phyloP scores from a whole-genome alignment of 2,329 filamentous ascomycete species.

The Penicillium sp. region DNA sequence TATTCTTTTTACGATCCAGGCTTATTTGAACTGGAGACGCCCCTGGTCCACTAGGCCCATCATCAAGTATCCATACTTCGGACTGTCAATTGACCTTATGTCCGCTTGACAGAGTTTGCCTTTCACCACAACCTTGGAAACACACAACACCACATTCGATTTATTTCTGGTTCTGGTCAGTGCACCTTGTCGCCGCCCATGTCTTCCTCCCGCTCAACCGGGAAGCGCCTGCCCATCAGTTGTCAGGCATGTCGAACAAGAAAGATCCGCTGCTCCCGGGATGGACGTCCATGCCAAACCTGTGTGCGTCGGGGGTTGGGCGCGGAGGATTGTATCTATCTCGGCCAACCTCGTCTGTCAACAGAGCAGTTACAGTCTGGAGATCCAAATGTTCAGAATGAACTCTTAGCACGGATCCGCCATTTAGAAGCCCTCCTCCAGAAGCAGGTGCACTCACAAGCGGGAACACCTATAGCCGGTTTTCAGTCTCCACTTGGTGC shows the following conservation, averaged over 20 bases:
- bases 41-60: slow-evolving; percentile 4
- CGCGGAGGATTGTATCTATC: slow-evolving; percentile 39
- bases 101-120: not conserved
- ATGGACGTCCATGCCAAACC: slow-evolving; percentile 40
- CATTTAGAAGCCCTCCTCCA: slow-evolving; percentile 39
- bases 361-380: slow-evolving; percentile 23
- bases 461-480: slow-evolving; percentile 21
- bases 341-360: slow-evolving; percentile 35
- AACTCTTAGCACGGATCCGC: slow-evolving; percentile 35
- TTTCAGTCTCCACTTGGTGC: slow-evolving; percentile 28
- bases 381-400: slow-evolving; percentile 30
- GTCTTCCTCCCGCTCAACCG: slow-evolving; percentile 27
- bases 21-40: not conserved
- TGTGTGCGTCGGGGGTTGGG: slow-evolving; percentile 40
- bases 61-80: not conserved
- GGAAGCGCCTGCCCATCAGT: slow-evolving; percentile 40
- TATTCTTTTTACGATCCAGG: not conserved
- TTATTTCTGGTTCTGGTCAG: not conserved
- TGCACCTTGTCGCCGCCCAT: slow-evolving; percentile 11
- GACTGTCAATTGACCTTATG: not conserved
- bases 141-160: not conserved
- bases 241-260: slow-evolving; percentile 43
- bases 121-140: not conserved
- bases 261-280: slow-evolving; percentile 43
- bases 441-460: slow-evolving; percentile 30